These are phyloP conservation scores for Podosphaera xanthii DNA, from an alignment of 2,329 filamentous ascomycete species.

Conservation along the genomic window DNA sequence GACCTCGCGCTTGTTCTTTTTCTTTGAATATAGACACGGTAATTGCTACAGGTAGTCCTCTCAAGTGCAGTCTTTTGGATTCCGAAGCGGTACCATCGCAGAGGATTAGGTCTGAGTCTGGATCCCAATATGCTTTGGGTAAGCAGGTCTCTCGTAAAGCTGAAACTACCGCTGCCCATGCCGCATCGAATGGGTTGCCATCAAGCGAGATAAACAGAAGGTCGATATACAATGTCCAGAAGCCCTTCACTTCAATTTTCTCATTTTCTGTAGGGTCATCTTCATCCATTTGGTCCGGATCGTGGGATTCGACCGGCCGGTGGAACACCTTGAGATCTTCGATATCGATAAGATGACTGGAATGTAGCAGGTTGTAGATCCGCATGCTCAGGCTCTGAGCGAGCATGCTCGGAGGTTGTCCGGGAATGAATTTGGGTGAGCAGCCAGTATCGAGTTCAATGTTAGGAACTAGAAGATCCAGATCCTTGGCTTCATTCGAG, in stretches of 20 bases:
- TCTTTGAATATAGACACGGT: conserved; percentile 61
- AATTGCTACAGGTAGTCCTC: conserved; percentile 48
- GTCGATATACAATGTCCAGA: conserved; percentile 90
- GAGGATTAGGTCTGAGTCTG: conserved; percentile 54
- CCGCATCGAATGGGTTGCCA: conserved; percentile 76
- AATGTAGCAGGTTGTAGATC: conserved; percentile 54
- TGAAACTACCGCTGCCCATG: conserved; percentile 65
- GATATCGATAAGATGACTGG: conserved; percentile 38
- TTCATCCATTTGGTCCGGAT: conserved; percentile 22
- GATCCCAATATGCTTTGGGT: conserved; percentile 63
- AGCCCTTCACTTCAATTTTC: conserved; percentile 43
- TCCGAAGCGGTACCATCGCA: conserved; percentile 40
- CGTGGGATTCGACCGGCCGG: conserved; percentile 21
- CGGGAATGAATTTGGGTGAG: conserved; percentile 65
- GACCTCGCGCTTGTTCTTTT: conserved; percentile 18
- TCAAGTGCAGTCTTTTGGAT: conserved; percentile 32
- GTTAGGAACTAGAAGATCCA: conserved; percentile 73
- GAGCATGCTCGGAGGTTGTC: conserved; percentile 53
- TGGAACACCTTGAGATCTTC: conserved; percentile 51
- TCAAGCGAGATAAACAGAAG: conserved; percentile 86
- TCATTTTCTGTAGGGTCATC: conserved; percentile 14
- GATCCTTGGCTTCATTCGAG: conserved; percentile 27
- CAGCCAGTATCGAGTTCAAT: conserved; percentile 81
- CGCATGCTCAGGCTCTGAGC: conserved; percentile 68
- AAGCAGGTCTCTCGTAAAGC: conserved; percentile 58